These are phyloP conservation scores for Akanthomyces dipterigenus DNA, from an alignment of 2,329 filamentous ascomycete species.

Conservation along the genomic window DNA sequence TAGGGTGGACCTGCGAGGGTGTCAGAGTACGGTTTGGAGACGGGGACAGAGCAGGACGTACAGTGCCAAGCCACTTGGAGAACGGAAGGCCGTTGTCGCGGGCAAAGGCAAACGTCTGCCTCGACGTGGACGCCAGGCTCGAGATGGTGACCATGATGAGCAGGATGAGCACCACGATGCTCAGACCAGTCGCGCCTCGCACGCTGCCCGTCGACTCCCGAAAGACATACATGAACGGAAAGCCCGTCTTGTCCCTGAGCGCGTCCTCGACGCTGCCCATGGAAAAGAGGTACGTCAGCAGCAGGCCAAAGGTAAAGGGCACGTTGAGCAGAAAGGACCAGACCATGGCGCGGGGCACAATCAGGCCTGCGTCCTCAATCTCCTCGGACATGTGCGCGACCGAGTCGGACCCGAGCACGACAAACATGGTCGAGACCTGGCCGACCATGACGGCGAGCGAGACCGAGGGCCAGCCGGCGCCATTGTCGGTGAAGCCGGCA, in stretches of 20 bases:
- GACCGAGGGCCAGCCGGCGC: slow-evolving; percentile 16
- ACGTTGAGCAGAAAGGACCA: slow-evolving; percentile 3
- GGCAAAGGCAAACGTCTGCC: slow-evolving; percentile 12
- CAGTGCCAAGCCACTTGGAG: slow-evolving; percentile 12
- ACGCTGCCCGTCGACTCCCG: slow-evolving; percentile 14
- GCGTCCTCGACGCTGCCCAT: slow-evolving; percentile 8
- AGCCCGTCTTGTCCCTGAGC: neutral
- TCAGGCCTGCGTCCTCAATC: slow-evolving; percentile 13
- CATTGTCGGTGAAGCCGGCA: slow-evolving; percentile 13
- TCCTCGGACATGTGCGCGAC: slow-evolving; percentile 16
- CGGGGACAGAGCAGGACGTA: neutral
- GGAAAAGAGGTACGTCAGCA: slow-evolving; percentile 11
- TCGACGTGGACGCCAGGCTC: slow-evolving; percentile 1
- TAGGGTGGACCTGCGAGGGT: slow-evolving; percentile 1
- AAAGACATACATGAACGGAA: slow-evolving; percentile 13
- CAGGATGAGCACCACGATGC: slow-evolving; percentile 4
- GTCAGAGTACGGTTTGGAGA: neutral
- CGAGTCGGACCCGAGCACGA: slow-evolving; percentile 14
- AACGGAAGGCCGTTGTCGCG: slow-evolving; percentile 11
- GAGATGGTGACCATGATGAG: slow-evolving; percentile 12
- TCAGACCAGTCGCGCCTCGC: neutral
- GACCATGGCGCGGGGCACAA: slow-evolving; percentile 13
- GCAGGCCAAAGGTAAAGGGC: slow-evolving; percentile 3
- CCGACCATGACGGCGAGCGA: slow-evolving; percentile 14
- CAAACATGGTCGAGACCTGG: slow-evolving; percentile 13